Evolutionary conservation across 495 filamentous ascomycete genomes (phyloP).

Genomic region (Neurospora intermedia): DNA sequence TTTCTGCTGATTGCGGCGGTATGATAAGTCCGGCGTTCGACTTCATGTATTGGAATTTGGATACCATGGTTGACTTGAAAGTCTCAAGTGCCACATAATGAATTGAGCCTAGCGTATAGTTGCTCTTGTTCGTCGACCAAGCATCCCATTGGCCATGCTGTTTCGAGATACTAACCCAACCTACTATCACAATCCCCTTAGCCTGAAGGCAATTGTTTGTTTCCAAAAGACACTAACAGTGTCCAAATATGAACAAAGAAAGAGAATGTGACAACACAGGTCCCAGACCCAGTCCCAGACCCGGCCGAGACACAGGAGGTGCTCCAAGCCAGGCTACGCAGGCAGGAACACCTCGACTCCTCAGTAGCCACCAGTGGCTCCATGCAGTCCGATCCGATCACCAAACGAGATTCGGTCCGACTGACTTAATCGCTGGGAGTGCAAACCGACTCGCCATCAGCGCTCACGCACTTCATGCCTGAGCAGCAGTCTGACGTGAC

Average conservation of each 20-base stretch:
- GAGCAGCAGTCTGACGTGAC: slow-evolving; percentile 3
- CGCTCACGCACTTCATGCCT: slow-evolving; percentile 1
- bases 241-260: not conserved
- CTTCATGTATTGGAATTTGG: not conserved
- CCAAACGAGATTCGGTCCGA: not conserved
- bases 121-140: too few species aligned
- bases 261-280: not conserved
- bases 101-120: not conserved
- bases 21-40: not conserved
- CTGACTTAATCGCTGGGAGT: not conserved
- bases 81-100: not conserved
- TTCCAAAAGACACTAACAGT: not conserved
- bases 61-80: not conserved
- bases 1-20: not conserved
- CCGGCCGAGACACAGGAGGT: not conserved
- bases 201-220: not conserved
- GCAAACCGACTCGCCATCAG: slow-evolving; percentile 3
- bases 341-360: not conserved
- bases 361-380: not conserved
- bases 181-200: not conserved
- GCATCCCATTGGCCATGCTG: not conserved
- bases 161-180: not conserved
- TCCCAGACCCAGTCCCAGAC: not conserved
- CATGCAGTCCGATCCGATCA: not conserved
- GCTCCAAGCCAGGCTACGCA: not conserved